phyloP scores from a whole-genome alignment of 495 filamentous ascomycete species.

The Margaritispora aquatica region DNA sequence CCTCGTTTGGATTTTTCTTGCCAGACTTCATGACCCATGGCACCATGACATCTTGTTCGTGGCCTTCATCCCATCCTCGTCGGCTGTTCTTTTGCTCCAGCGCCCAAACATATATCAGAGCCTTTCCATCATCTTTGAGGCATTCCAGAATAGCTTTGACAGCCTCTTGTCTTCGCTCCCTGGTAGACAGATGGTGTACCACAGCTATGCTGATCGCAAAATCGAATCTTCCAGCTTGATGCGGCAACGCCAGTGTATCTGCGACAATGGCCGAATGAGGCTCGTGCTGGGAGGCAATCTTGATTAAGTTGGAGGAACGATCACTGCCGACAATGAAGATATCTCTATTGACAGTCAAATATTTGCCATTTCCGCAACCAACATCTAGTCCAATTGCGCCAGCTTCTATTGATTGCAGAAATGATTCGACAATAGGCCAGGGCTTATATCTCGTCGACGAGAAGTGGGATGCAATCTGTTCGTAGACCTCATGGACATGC shows the following conservation, averaged over 20 bases:
- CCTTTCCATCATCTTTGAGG: constrained; percentile 56
- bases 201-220: constrained; percentile 96
- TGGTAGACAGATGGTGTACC: constrained; percentile 89
- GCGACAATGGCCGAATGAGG: constrained; percentile 56
- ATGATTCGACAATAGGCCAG: constrained; percentile 86
- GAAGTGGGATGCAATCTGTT: constrained; percentile 91
- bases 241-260: constrained; percentile 65
- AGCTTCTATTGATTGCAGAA: constrained; percentile 57
- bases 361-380: constrained; percentile 96
- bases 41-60: constrained; percentile 89
- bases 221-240: constrained; percentile 64
- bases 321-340: constrained; percentile 86
- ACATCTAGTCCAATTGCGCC: constrained; percentile 88
- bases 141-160: constrained; percentile 65
- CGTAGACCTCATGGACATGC: constrained; percentile 90
- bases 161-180: constrained; percentile 63
- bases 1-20: constrained; percentile 28
- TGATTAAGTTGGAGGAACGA: constrained; percentile 70
- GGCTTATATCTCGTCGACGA: constrained; percentile 95
- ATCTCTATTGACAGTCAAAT: constrained; percentile 70
- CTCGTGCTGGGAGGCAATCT: constrained; percentile 62
- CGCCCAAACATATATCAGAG: constrained; percentile 93
- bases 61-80: constrained; percentile 83
- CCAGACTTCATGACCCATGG: constrained; percentile 75
- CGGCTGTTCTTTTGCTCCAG: constrained; percentile 87